Evolutionary conservation across 345 rosid genomes (phyloP), one percentile per base, ranked within the genome.

Genomic region (Conringia planisiliqua): DNA sequence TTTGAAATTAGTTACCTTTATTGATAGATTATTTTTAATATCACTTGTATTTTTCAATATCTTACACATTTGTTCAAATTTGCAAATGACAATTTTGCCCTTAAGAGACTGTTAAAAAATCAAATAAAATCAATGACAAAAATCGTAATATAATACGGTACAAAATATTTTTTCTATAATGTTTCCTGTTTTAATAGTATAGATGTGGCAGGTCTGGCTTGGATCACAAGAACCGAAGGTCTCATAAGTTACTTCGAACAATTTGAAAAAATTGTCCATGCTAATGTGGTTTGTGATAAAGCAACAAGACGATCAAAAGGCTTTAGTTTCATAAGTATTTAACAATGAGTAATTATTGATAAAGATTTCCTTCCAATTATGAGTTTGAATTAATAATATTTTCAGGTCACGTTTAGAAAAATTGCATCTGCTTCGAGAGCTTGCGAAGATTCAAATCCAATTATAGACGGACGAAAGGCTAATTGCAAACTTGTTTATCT

Each of bases 381-480:
- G 8, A 22, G 2, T 63, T 18, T 48, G 30, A 22, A 16, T 48
- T 22, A 13, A 38, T 18, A 65, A 32, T 18, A 2, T 22, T 2
- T 2, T 9, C 8, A 87, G 90, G 96, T 89, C 17, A 87, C 87
- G 4, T 86, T 89, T 18, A 84, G 75, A 75, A 92, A 86, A 73
- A 82, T 83, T 48, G 88, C 82, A 12, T 82, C 88, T 14, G 90
- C 92, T 7, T 68, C 52, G 17, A 83, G 85, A 62, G 89, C 90
- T 43, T 89, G 92, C 55, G 83, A 83, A 20, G 73, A 85, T 76
- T 87, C 89, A 13, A 83, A 74, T 60, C 92, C 86, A 0, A 82
- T 78, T 17, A 83, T 87, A 12, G 88, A 89, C 24, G 86, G 90
- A 58, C 80, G 89, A 71, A 77, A 77, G 62, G 84, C 86, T 11